Percentiles rank a stretch among this genome's conserved stretches.
These are phyloP conservation scores for Fraxinus sp. DNA, from an alignment of 305 asterid genomes.

Conservation along the genomic window DNA sequence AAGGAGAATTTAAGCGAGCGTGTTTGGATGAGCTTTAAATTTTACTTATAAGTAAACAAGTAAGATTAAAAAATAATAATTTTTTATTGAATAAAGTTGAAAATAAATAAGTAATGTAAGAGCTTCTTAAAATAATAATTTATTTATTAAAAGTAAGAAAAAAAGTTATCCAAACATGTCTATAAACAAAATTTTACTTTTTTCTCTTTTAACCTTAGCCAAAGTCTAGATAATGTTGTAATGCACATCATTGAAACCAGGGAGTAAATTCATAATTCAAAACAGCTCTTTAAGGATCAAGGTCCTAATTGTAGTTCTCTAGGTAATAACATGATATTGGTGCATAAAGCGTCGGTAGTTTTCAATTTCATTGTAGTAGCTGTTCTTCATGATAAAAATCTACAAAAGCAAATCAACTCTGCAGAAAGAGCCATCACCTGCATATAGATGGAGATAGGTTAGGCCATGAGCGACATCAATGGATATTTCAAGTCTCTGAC, in stretches of 20 bases:
- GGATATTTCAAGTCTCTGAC: slow-evolving; percentile 86
- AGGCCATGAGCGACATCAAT: slow-evolving; percentile 93
- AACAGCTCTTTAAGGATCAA: slow-evolving; percentile 9
- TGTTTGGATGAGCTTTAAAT: not conserved
- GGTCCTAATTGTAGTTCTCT: not conserved
- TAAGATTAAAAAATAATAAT: not conserved
- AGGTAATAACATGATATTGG: not conserved
- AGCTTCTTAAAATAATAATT: not conserved
- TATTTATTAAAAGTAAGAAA: not conserved
- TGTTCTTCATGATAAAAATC: not conserved
- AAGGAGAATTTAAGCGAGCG: not conserved
- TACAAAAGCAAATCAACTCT: slow-evolving; percentile 17
- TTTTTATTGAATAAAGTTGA: not conserved
- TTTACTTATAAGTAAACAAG: not conserved
- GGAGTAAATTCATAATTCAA: not conserved
- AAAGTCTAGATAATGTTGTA: not conserved
- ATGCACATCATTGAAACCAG: not conserved
- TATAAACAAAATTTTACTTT: not conserved
- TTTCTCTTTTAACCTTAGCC: not conserved
- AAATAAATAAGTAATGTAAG: not conserved
- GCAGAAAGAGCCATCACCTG: slow-evolving; percentile 53
- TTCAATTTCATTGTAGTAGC: not conserved
- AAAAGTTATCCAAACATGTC: not conserved
- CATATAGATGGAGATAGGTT: slow-evolving; percentile 86
- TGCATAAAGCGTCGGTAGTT: not conserved